These are phyloP conservation scores for Phialemoniopsis sp. DNA, from an alignment of 2,329 filamentous ascomycete species.

Conservation along the genomic window DNA sequence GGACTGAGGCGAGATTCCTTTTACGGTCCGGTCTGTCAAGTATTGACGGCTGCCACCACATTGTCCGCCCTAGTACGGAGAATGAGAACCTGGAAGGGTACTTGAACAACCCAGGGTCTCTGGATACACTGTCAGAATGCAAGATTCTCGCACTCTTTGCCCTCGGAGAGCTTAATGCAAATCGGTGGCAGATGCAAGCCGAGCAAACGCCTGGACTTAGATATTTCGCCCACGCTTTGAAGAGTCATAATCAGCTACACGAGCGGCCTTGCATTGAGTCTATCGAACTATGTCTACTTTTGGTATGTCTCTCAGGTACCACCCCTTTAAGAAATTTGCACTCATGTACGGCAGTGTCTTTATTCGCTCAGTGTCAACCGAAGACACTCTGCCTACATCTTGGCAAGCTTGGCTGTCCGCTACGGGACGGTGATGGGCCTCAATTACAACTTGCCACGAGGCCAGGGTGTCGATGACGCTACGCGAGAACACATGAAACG, in stretches of 20 bases:
- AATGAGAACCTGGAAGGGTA: no score
- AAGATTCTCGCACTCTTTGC: conserved; percentile 5
- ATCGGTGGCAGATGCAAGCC: neutral
- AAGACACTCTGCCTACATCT: conserved; percentile 8
- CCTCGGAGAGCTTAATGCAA: conserved; percentile 5
- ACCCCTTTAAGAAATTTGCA: neutral
- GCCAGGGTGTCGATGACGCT: conserved; percentile 29
- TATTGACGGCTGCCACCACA: no score
- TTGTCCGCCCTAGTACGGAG: no score
- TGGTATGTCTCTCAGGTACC: neutral
- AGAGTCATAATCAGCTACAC: neutral
- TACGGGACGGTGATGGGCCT: conserved; percentile 38
- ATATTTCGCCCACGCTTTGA: conserved; percentile 2
- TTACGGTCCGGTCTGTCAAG: no score
- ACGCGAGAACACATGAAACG: conserved; percentile 32
- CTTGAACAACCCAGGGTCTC: no score
- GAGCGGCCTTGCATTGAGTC: conserved; percentile 1
- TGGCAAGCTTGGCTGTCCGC: conserved; percentile 39
- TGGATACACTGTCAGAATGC: neutral
- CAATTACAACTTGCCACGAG: conserved; percentile 30
- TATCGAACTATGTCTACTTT: conserved; percentile 2
- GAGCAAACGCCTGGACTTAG: conserved; percentile 2
- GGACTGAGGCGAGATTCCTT: no score
- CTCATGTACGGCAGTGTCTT: conserved; percentile 1
- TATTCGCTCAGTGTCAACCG: conserved; percentile 8